Conservation (phyloP, 306 rosid species). For the Rosa multiflora region DNA sequence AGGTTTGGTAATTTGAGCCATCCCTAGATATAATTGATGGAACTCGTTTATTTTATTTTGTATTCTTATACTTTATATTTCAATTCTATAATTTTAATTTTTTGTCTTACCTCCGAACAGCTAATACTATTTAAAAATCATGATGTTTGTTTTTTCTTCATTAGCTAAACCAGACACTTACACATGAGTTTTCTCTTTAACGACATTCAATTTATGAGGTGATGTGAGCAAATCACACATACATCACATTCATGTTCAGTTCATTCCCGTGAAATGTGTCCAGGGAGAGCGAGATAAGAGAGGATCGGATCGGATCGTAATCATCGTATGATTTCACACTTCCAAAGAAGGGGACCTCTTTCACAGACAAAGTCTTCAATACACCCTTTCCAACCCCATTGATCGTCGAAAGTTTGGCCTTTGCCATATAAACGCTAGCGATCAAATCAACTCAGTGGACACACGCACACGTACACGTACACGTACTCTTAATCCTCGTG, state of each 20-base stretch:
- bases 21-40: too few species aligned
- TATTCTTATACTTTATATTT: too few species aligned
- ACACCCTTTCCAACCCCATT: background rate
- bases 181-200: background rate
- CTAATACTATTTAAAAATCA: background rate
- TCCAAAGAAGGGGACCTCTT: background rate
- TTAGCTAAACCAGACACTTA: too few species aligned
- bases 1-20: too few species aligned
- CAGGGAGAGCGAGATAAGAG: background rate
- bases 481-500: background rate
- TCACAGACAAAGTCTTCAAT: background rate
- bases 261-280: slow-evolving; percentile 1
- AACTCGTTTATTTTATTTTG: too few species aligned
- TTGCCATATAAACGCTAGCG: background rate
- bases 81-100: too few species aligned
- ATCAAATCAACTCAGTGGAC: background rate
- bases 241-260: background rate
- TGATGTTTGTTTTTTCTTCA: background rate
- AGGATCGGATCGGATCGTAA: background rate
- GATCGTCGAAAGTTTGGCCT: background rate
- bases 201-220: background rate
- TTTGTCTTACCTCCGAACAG: too few species aligned
- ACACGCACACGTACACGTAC: background rate
- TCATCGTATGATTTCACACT: background rate
- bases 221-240: background rate